Percentiles rank a stretch among this genome's conserved stretches.
phyloP scores from a whole-genome alignment of 2,329 filamentous ascomycete species.

The Fusarium tjaetaba region DNA sequence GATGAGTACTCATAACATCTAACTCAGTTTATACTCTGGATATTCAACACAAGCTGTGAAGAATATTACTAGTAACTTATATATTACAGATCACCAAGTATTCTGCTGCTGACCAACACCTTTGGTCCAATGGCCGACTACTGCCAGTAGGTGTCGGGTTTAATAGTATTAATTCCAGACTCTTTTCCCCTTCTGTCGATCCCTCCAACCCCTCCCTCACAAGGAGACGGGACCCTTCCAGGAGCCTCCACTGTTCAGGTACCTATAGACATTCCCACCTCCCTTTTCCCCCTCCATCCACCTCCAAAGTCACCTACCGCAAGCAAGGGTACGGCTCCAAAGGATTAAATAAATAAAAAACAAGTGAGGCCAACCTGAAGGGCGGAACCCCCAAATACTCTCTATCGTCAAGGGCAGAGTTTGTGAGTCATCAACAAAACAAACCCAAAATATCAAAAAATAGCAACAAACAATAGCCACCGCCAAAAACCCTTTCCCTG shows the following conservation, averaged over 20 bases:
- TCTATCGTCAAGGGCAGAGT: not conserved
- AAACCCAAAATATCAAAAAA: conserved; percentile 7
- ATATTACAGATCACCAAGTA: not conserved
- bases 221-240: not conserved
- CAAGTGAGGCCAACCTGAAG: conserved; percentile 18
- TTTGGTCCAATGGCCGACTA: not conserved
- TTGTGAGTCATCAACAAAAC: conserved; percentile 12
- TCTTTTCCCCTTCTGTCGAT: conserved; percentile 8
- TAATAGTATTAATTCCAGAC: not conserved
- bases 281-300: not conserved
- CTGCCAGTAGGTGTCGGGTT: not conserved
- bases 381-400: not conserved
- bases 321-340: conserved; percentile 11
- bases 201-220: conserved; percentile 14
- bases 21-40: not conserved
- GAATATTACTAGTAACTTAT: not conserved
- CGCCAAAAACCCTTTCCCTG: not conserved
- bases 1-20: not conserved
- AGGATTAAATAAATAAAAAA: not conserved
- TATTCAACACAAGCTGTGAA: not conserved
- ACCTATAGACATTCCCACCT: not conserved
- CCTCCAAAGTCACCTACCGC: not conserved
- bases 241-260: not conserved
- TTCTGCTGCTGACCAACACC: not conserved
- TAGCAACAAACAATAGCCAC: conserved; percentile 2